Base-by-base conservation (phyloP, 345 rosid species). In the Rhodamnia rubescens region DNA sequence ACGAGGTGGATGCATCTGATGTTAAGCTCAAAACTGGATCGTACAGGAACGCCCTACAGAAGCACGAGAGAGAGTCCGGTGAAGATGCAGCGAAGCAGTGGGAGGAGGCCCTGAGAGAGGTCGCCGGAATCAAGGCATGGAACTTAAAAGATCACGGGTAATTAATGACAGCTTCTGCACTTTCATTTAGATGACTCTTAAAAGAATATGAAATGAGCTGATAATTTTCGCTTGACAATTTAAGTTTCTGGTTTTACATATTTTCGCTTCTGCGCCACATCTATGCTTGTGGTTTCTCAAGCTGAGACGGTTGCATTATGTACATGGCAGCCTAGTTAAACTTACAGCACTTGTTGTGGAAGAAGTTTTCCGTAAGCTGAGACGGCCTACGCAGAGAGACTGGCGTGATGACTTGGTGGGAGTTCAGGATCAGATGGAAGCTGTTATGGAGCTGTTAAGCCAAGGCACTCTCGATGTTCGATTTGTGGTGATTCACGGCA, bases 141-240 rank as follows among this genome's bases (percentile, higher is more conserved):
- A 58, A 58, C 69, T 58, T 58, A 58, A 58, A 58, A 12, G 69
- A n/a, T 59, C 20, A 59, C 36, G 69, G 36, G 20, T 59, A 52
- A 52, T 5, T 52, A 52, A 58, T 59, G 0, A 0, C 20, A 0
- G 5, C 18, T 59, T 59, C 2, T 6, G 29, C 0, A 59, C 32
- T 59, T 59, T 59, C 18, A 13, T n/a, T n/a, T 59, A 32, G 18
- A 58, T 58, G 7, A 58, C 6, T 3, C 69, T 58, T 13, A 59
- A 59, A 8, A 6, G 0, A 13, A n/a, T 5, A n/a, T 13, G 32
- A 13, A 59, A 58, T 13, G n/a, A 1, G 6, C 8, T 12, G 4
- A 58, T n/a, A n/a, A 58, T 58, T 7, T 7, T 18, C 2, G 24
- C 1, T 59, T 27, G 69, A 27, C 36, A n/a, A n/a, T 1, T 2